A percentile compares a stretch with the other conserved stretches of the same genome.
phyloP scores from a whole-genome alignment of 2,329 filamentous ascomycete species.

The Pseudogymnoascus sp. region DNA sequence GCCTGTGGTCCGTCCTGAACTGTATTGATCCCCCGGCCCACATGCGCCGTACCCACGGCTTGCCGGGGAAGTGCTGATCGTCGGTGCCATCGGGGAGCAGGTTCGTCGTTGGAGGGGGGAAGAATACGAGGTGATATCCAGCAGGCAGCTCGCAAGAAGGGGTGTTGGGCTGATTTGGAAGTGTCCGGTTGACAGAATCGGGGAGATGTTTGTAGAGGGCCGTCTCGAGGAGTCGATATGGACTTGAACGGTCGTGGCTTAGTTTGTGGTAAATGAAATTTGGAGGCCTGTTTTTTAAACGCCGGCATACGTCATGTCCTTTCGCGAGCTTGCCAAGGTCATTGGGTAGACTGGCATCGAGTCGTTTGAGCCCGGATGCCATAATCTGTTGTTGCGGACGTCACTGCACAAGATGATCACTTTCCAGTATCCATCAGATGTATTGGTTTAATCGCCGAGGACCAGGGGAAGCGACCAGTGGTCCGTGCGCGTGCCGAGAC shows the following conservation, averaged over 20 bases:
- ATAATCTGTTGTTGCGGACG: background rate
- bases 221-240: background rate
- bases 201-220: background rate
- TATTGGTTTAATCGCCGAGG: background rate
- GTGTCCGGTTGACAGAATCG: background rate
- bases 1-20: slow-evolving; percentile 34
- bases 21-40: slow-evolving; percentile 76
- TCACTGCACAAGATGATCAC: background rate
- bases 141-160: background rate
- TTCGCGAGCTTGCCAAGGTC: background rate
- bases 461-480: background rate
- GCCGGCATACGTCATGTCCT: background rate
- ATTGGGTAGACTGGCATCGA: background rate
- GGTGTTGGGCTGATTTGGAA: background rate
- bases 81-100: slow-evolving; percentile 83
- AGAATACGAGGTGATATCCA: slow-evolving; percentile 80
- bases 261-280: slow-evolving; percentile 16
- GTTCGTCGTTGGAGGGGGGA: slow-evolving; percentile 56
- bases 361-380: background rate
- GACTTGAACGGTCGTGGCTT: background rate
- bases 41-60: slow-evolving; percentile 65
- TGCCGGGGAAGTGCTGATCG: slow-evolving; percentile 63
- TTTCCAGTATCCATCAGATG: background rate
- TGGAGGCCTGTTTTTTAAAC: slow-evolving; percentile 13
- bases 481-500: background rate